Base-by-base conservation (phyloP, 2,329 filamentous ascomycete species). In the Orbilia brochopaga region DNA sequence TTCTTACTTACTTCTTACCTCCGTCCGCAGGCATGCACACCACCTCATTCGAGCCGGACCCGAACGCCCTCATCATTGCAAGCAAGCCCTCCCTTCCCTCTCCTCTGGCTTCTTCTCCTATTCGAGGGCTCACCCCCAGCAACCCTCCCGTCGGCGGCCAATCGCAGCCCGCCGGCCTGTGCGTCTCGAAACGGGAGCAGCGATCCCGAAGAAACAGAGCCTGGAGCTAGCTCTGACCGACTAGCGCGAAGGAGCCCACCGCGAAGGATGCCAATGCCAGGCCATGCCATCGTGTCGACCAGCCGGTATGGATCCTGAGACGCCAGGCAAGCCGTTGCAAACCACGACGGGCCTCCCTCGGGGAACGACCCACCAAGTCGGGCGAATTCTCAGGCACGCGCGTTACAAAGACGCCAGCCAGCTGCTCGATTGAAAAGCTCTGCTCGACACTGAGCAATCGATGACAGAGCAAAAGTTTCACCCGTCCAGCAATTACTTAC, bases 151-250 rank as follows among this genome's bases (percentile, higher is more conserved):
- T 62, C 58, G 65, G 57, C 58, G 44, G 40, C 59, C 59, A 63
- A 63, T 63, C 30, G 23, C 1, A 10, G 42, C 55, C 40, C n/a
- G 44, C 58, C 65, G 56, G 27, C 51, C 56, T 19, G 54, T 63
- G 59, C 66, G 59, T 70, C 50, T 60, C 48, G 40, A 69, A 63
- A 59, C 65, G 65, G 65, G 58, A 70, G 24, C 57, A 70, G 53
- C 58, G 27, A 70, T 32, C 46, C 56, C 53, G 54, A 52, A 32
- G 37, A 32, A 44, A 56, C 56, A 58, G 23, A 52, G 57, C 27
- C 19, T 44, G n/a, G n/a, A 57, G 57, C 52, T 61, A 62, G 63
- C 56, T 40, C 50, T 30, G 32, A 37, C n/a, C 27, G 27, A 32
- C 27, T 32, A 32, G 27, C 27, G 27, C 27, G 27, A 32, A 8